Conservation (phyloP, 352 stramenopile genomes). For the Phytophthora tubulina region DNA sequence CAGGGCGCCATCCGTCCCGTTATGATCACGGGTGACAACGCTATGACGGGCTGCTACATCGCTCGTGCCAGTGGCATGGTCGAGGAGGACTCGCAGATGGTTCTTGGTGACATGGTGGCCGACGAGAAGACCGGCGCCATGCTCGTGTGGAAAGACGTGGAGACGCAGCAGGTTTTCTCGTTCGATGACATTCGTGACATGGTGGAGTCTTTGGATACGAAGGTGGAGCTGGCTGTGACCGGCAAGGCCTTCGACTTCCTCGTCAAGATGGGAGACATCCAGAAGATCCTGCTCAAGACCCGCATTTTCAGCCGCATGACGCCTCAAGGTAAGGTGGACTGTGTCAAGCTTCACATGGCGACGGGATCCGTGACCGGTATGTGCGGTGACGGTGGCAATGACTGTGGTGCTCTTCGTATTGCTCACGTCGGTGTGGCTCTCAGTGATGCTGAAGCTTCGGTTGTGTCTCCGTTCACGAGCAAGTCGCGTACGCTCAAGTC, state of each 20-base stretch:
- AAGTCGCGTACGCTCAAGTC: slow-evolving; percentile 78
- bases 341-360: slow-evolving; percentile 73
- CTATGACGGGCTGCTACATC: slow-evolving; percentile 84
- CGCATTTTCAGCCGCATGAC: slow-evolving; percentile 89
- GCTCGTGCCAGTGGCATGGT: slow-evolving; percentile 76
- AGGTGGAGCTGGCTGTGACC: slow-evolving; percentile 74
- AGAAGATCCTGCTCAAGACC: slow-evolving; percentile 68
- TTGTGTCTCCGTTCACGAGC: slow-evolving; percentile 92
- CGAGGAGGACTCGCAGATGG: slow-evolving; percentile 47
- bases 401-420: slow-evolving; percentile 92
- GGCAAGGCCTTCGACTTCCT: slow-evolving; percentile 80
- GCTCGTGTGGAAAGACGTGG: slow-evolving; percentile 76
- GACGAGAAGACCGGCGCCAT: slow-evolving; percentile 42
- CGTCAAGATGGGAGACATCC: slow-evolving; percentile 67
- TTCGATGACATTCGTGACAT: slow-evolving; percentile 62
- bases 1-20: slow-evolving; percentile 77
- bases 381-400: slow-evolving; percentile 91
- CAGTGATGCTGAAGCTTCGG: slow-evolving; percentile 88
- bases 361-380: slow-evolving; percentile 78
- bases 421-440: slow-evolving; percentile 92
- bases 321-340: slow-evolving; percentile 76
- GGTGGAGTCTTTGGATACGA: slow-evolving; percentile 41
- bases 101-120: slow-evolving; percentile 71
- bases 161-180: slow-evolving; percentile 60
- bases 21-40: slow-evolving; percentile 93